A percentile compares a stretch with the other conserved stretches of the same genome.
phyloP scores from a whole-genome alignment of 202 grass and related monocot species.

The Panicum hallii region DNA sequence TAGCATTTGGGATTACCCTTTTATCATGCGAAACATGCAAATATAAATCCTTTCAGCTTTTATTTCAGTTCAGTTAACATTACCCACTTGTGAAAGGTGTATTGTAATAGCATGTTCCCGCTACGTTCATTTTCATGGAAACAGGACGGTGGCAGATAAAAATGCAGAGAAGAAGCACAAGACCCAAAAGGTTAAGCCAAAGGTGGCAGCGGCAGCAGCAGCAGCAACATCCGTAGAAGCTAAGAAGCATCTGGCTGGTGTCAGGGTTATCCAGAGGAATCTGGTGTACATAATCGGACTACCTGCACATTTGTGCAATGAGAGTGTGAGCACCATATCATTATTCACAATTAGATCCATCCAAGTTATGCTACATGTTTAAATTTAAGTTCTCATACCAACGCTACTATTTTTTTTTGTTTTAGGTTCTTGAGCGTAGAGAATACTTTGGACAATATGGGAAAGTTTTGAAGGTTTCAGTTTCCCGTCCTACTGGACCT shows the following conservation, averaged over 20 bases:
- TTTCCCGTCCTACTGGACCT: slow-evolving; percentile 74
- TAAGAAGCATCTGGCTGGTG: slow-evolving; percentile 87
- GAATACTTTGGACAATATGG: slow-evolving; percentile 99
- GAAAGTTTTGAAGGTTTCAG: slow-evolving; percentile 94
- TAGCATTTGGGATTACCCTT: neutral
- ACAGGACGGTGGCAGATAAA: slow-evolving; percentile 76
- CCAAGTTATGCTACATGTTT: neutral
- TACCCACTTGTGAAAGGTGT: neutral
- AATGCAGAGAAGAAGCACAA: slow-evolving; percentile 87
- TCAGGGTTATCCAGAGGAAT: slow-evolving; percentile 97
- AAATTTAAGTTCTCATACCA: slow-evolving; percentile 12
- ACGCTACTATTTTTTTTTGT: neutral
- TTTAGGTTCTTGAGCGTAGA: slow-evolving; percentile 87
- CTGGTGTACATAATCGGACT: slow-evolving; percentile 96
- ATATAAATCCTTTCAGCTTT: too few species aligned
- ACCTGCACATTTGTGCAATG: slow-evolving; percentile 81
- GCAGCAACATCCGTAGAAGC: slow-evolving; percentile 49
- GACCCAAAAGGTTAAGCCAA: slow-evolving; percentile 78
- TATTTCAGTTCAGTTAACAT: neutral
- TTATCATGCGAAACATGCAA: neutral
- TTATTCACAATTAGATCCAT: slow-evolving; percentile 19
- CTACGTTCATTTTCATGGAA: slow-evolving; percentile 35
- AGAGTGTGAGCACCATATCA: slow-evolving; percentile 66
- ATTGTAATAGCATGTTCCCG: neutral
- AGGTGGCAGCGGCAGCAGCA: slow-evolving; percentile 30